phyloP scores from a whole-genome alignment of 2,329 filamentous ascomycete species.

The Polytolypa hystricis region DNA sequence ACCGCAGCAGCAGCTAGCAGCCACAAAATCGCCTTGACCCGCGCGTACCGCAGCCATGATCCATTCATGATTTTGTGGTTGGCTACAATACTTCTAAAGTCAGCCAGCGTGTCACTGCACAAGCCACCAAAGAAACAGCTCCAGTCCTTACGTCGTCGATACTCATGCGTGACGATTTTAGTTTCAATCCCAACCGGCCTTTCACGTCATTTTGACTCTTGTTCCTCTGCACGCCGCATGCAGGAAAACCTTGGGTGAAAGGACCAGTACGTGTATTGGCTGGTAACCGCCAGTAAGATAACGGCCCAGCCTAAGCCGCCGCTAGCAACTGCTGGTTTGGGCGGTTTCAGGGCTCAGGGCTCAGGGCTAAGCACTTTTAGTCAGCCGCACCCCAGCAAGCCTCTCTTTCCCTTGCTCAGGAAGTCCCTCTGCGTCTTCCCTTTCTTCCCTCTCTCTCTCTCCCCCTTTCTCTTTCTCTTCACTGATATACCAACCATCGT shows the following conservation, averaged over 20 bases:
- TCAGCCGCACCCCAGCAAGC: background rate
- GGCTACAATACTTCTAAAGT: too few relatives aligned
- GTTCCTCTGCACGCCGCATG: too few relatives aligned
- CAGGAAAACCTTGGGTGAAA: too few relatives aligned
- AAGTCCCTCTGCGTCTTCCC: constrained; percentile 16
- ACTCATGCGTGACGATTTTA: background rate
- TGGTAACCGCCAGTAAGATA: background rate
- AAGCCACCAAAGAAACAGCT: too few relatives aligned
- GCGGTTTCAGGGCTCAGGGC: constrained; percentile 3
- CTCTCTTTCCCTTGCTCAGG: constrained; percentile 12
- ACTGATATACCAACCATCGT: too few relatives aligned
- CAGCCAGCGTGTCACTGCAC: too few relatives aligned
- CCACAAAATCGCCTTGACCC: too few relatives aligned
- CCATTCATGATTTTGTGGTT: too few relatives aligned
- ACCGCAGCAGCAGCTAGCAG: too few relatives aligned
- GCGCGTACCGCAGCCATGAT: too few relatives aligned
- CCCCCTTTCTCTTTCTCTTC: constrained; percentile 4
- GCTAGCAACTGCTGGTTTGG: background rate
- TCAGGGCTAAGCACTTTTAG: constrained; percentile 1
- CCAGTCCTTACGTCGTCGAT: too few relatives aligned
- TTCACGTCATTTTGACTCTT: background rate
- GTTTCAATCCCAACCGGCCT: background rate
- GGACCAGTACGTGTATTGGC: too few relatives aligned
- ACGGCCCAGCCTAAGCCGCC: background rate
- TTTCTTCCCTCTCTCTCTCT: constrained; percentile 5